Base-by-base conservation (phyloP, 192 early-diverging fungal species). In the Coemansia sp. region DNA sequence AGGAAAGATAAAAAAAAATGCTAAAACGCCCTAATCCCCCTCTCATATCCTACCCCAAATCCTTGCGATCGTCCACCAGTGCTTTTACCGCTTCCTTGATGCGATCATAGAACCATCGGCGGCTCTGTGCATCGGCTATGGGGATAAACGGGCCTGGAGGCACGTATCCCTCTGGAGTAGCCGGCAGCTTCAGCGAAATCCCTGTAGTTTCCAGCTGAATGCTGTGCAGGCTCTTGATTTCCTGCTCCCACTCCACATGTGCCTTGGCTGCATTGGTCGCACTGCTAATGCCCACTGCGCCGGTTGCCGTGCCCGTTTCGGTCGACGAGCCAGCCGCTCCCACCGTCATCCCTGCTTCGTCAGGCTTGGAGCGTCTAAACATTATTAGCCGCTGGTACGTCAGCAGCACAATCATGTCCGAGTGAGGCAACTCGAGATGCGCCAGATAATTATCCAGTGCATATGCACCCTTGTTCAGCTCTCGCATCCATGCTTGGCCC, bases 401-500 rank as follows among this genome's bases (percentile, higher is more conserved):
- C 13, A 96, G 68, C 74, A 98, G 80, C 3, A 86, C 88, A 1
- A 93, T 86, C 68, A 93, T 80, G 51, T 98, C 91, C 23, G 92
- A 88, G 1, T 84, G 87, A 7, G 88, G 82, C 6, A 94, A 82
- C 31, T 91, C 82, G 37, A 94, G 66, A 59, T 98, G 96, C 1
- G 88, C 88, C 56, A 94, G 75, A 54, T 98, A 98, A 30, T 84
- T 81, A 46, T 96, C 93, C 10, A 85, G 64, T 35, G 88, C 88
- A 65, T 84, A 94, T 41, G 80, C 72, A 15, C 91, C 93, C 53
- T 84, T 84, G 43, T 83, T 85, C 2, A 93, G 61, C 47, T 87
- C 84, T 57, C 89, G 91, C 39, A 95, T 79, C 90, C 91, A 93
- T 55, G 70, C 82, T 58, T 92, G 87, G 11, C 96, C 96, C 48